Evolutionary conservation across 1,284 basidiomycete species (phyloP).

Genomic region (Mycena citricolor): DNA sequence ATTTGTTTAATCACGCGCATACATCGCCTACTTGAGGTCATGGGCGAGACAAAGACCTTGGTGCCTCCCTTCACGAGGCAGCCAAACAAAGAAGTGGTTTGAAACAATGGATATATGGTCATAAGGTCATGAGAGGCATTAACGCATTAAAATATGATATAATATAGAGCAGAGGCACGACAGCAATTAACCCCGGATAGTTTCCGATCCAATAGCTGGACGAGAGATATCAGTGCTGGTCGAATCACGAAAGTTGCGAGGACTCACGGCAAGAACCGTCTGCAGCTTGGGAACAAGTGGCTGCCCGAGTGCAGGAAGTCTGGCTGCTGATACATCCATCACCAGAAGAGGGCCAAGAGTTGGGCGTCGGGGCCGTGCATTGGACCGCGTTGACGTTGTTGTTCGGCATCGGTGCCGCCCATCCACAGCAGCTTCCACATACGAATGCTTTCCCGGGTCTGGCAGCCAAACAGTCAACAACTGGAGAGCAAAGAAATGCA

Average conservation of each 20-base stretch:
- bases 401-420: background rate
- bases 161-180: no score
- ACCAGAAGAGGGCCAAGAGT: background rate
- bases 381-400: background rate
- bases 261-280: constrained; percentile 1
- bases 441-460: background rate
- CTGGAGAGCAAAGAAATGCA: background rate
- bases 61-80: background rate
- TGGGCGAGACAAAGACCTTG: no score
- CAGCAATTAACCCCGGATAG: background rate
- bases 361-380: background rate
- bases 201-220: background rate
- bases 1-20: no score
- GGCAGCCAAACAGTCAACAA: background rate
- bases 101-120: background rate
- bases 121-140: background rate
- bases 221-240: background rate
- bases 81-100: background rate
- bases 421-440: background rate
- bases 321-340: background rate
- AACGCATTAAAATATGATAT: background rate
- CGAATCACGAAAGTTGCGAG: background rate
- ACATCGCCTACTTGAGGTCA: no score
- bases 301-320: background rate
- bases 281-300: background rate